These are phyloP conservation scores for Volvox carteri DNA, from an alignment of 163 green algal species.

Conservation along the genomic window DNA sequence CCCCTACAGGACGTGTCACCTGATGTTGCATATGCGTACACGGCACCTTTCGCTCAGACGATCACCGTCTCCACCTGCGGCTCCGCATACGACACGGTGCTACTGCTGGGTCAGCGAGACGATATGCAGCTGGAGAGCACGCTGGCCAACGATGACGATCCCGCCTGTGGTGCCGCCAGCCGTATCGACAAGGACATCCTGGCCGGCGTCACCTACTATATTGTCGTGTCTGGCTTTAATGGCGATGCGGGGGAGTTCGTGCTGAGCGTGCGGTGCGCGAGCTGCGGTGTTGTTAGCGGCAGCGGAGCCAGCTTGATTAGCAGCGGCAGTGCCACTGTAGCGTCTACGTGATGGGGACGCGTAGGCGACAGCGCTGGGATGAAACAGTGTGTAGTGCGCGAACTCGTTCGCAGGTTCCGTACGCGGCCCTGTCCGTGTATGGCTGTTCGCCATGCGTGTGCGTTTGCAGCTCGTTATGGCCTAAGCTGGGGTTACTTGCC, in stretches of 20 bases:
- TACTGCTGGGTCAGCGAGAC: conserved; percentile 10
- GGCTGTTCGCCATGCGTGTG: too few species aligned
- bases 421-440: too few species aligned
- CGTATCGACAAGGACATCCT: conserved; percentile 33
- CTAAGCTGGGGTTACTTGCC: too few species aligned
- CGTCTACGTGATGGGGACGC: too few species aligned
- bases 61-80: conserved; percentile 40
- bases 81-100: conserved; percentile 49
- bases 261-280: conserved; percentile 14
- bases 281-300: not conserved
- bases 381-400: too few species aligned
- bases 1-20: conserved; percentile 44
- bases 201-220: not conserved
- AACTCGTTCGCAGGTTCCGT: too few species aligned
- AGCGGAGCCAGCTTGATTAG: too few species aligned
- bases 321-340: not conserved
- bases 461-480: too few species aligned
- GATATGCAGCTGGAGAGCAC: not conserved
- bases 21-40: conserved; percentile 44
- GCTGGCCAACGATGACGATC: conserved; percentile 51
- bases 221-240: conserved; percentile 39
- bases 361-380: too few species aligned
- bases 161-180: not conserved
- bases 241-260: conserved; percentile 29
- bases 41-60: not conserved